Conservation (phyloP, 345 rosid genomes). For the Isatis tinctoria region DNA sequence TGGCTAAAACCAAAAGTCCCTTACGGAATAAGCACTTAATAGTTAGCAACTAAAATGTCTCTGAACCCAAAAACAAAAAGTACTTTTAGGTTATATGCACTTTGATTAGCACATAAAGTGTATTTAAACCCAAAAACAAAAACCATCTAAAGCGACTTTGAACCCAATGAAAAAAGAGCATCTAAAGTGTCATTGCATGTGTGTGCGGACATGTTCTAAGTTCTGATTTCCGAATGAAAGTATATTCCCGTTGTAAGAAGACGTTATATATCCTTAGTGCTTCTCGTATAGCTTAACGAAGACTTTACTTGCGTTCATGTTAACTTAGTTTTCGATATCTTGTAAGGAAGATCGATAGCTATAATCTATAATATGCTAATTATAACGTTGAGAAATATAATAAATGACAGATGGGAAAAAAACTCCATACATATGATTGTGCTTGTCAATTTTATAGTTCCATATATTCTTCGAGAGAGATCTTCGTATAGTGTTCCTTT, state of each 20-base stretch:
- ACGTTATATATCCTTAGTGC: background rate
- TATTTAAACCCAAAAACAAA: background rate
- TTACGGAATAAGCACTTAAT: background rate
- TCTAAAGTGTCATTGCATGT: background rate
- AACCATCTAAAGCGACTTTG: background rate
- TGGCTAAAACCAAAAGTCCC: background rate
- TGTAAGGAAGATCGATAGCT: background rate
- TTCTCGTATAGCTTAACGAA: background rate
- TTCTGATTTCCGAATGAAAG: background rate
- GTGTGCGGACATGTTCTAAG: background rate
- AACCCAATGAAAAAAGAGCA: background rate
- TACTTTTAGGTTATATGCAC: background rate
- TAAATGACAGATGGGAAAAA: background rate
- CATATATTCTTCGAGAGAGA: conserved; percentile 17
- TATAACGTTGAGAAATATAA: background rate
- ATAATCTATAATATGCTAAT: background rate
- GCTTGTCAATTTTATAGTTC: conserved; percentile 12
- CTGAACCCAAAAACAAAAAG: background rate
- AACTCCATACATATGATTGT: background rate
- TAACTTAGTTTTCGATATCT: background rate
- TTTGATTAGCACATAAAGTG: background rate
- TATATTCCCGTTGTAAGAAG: background rate
- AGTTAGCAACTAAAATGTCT: background rate
- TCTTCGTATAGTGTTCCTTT: conserved; percentile 8
- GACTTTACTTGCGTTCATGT: background rate